These are phyloP conservation scores for Coffea canephora DNA, from an alignment of 257 asterid species.

Conservation along the genomic window DNA sequence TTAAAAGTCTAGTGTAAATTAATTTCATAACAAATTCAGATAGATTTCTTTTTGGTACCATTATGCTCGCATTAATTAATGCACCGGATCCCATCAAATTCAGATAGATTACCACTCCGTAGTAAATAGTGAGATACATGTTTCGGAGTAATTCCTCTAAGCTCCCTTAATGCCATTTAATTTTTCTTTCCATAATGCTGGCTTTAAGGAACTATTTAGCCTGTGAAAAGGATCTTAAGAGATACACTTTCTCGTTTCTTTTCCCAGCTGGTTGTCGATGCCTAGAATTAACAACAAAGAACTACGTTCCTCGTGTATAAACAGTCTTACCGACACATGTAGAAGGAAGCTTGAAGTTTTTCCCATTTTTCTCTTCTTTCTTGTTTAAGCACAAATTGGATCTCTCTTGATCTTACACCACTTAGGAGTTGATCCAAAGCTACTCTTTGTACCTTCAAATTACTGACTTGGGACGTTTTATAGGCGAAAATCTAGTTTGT, in stretches of 20 bases:
- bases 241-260: not conserved
- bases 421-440: not conserved
- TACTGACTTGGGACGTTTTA: not conserved
- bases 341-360: not conserved
- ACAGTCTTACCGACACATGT: not conserved
- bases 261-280: not conserved
- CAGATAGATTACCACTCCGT: too few species aligned
- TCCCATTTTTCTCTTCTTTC: too few species aligned
- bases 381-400: not conserved
- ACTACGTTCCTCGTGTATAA: not conserved
- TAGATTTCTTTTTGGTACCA: too few species aligned
- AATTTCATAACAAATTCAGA: too few species aligned
- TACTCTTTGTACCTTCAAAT: not conserved
- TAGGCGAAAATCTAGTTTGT: not conserved
- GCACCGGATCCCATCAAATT: too few species aligned
- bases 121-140: not conserved
- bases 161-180: not conserved
- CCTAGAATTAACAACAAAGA: not conserved
- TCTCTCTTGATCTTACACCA: not conserved
- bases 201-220: not conserved
- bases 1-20: too few species aligned
- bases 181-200: not conserved
- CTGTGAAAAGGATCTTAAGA: not conserved
- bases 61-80: too few species aligned
- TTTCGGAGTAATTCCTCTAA: not conserved